Conservation (phyloP, 805 yeast genomes). For the Suhomyces xylopsoci region DNA sequence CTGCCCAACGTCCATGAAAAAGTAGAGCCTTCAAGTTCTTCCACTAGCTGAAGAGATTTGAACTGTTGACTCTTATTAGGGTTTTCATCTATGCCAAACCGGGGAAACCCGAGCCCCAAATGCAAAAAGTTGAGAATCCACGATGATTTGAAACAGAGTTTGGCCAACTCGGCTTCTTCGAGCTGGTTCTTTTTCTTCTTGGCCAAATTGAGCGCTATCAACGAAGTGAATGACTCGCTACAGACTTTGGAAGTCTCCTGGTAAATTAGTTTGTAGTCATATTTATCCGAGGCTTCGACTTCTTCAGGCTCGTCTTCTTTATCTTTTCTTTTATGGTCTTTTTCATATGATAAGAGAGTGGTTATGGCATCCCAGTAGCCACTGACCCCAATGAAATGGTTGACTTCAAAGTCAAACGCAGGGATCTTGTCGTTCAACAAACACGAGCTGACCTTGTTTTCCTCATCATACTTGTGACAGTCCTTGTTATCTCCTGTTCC, state of each 20-base stretch:
- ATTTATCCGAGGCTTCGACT: slow-evolving; percentile 19
- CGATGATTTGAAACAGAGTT: slow-evolving; percentile 58
- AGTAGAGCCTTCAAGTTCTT: slow-evolving; percentile 39
- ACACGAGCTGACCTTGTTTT: slow-evolving; percentile 42
- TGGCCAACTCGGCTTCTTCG: slow-evolving; percentile 44
- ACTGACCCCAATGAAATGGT: slow-evolving; percentile 61
- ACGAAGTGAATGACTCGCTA: slow-evolving; percentile 36
- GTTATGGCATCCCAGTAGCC: slow-evolving; percentile 65
- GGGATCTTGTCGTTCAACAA: slow-evolving; percentile 53
- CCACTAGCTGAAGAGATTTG: slow-evolving; percentile 41
- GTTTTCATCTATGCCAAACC: slow-evolving; percentile 42
- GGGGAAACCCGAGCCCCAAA: slow-evolving; percentile 58
- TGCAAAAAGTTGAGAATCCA: slow-evolving; percentile 59
- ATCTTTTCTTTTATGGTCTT: slow-evolving; percentile 4
- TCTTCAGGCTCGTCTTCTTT: not conserved
- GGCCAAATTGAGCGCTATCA: slow-evolving; percentile 31
- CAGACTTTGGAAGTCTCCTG: slow-evolving; percentile 48
- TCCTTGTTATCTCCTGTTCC: slow-evolving; percentile 15
- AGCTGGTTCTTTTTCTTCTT: slow-evolving; percentile 27
- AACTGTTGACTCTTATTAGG: slow-evolving; percentile 15
- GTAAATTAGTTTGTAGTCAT: slow-evolving; percentile 44
- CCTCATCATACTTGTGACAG: slow-evolving; percentile 32
- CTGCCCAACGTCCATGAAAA: slow-evolving; percentile 59
- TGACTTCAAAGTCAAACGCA: slow-evolving; percentile 52
- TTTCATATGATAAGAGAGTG: slow-evolving; percentile 38